Conservation (phyloP, 1,139 yeast species). For the Keqinozyma sinolaborantium region DNA sequence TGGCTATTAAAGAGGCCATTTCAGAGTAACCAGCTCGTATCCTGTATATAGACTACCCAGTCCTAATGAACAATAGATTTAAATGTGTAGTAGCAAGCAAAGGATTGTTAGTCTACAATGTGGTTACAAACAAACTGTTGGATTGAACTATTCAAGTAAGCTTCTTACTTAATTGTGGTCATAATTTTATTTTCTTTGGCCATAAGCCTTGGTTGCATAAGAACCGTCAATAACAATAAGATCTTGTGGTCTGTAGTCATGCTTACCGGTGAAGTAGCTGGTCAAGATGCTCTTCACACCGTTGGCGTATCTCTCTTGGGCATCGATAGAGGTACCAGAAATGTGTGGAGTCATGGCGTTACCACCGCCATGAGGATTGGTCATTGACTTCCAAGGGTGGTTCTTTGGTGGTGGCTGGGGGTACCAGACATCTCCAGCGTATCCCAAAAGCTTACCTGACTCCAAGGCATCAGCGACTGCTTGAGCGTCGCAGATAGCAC, state of each 20-base stretch:
- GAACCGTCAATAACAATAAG: constrained; percentile 69
- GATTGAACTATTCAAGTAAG: too few relatives aligned
- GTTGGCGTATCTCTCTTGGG: constrained; percentile 68
- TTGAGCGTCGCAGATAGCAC: constrained; percentile 70
- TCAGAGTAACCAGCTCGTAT: constrained; percentile 10
- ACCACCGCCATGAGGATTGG: constrained; percentile 65
- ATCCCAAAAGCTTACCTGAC: constrained; percentile 69
- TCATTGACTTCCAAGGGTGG: constrained; percentile 77
- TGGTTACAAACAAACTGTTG: too few relatives aligned
- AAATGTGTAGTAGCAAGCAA: too few relatives aligned
- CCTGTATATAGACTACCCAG: too few relatives aligned
- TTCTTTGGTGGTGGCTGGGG: constrained; percentile 76
- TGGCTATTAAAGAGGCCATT: constrained; percentile 65
- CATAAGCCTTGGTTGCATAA: constrained; percentile 73
- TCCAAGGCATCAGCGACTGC: constrained; percentile 74
- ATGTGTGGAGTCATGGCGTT: constrained; percentile 87
- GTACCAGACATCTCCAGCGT: constrained; percentile 85
- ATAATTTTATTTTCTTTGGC: constrained; percentile 47
- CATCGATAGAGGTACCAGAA: constrained; percentile 78
- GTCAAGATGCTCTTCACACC: constrained; percentile 67
- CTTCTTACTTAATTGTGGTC: too few relatives aligned
- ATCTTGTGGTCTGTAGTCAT: constrained; percentile 71
- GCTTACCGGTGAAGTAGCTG: constrained; percentile 57
- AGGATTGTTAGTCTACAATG: too few relatives aligned
- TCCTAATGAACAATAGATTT: too few relatives aligned